These are phyloP conservation scores for Penicillium waksmanii DNA, from an alignment of 495 filamentous ascomycete species.

Conservation along the genomic window DNA sequence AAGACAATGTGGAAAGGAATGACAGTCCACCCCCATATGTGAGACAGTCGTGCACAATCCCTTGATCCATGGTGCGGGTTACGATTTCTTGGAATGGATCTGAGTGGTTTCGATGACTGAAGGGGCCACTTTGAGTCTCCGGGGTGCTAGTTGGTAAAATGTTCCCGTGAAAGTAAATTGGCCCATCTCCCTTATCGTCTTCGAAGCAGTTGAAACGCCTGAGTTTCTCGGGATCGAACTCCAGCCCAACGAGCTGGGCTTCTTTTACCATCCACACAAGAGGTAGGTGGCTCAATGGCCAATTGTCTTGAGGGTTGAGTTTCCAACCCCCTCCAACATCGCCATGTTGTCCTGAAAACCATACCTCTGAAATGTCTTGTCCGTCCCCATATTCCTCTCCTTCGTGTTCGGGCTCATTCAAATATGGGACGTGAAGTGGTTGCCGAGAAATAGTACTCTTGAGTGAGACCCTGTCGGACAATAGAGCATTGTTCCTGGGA, in stretches of 20 bases:
- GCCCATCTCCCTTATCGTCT: slow-evolving; percentile 1
- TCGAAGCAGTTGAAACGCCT: slow-evolving; percentile 62
- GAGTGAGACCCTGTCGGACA: slow-evolving; percentile 14
- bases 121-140: neutral
- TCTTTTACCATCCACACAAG: slow-evolving; percentile 82
- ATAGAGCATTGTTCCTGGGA: neutral
- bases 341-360: slow-evolving; percentile 80
- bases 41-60: slow-evolving; percentile 73
- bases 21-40: slow-evolving; percentile 62
- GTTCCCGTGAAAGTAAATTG: neutral
- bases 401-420: slow-evolving; percentile 8
- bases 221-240: slow-evolving; percentile 68
- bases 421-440: slow-evolving; percentile 15
- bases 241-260: slow-evolving; percentile 68
- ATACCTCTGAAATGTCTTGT: slow-evolving; percentile 77
- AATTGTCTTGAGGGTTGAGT: slow-evolving; percentile 53
- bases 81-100: slow-evolving; percentile 16
- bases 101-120: neutral
- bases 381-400: slow-evolving; percentile 55
- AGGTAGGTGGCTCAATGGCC: slow-evolving; percentile 67
- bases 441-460: slow-evolving; percentile 16
- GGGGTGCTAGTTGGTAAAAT: neutral
- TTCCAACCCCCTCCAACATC: slow-evolving; percentile 85
- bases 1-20: slow-evolving; percentile 58
- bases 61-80: slow-evolving; percentile 31